These are phyloP conservation scores for Termitomyces sp. DNA, from an alignment of 768 basidiomycete genomes.

Conservation along the genomic window DNA sequence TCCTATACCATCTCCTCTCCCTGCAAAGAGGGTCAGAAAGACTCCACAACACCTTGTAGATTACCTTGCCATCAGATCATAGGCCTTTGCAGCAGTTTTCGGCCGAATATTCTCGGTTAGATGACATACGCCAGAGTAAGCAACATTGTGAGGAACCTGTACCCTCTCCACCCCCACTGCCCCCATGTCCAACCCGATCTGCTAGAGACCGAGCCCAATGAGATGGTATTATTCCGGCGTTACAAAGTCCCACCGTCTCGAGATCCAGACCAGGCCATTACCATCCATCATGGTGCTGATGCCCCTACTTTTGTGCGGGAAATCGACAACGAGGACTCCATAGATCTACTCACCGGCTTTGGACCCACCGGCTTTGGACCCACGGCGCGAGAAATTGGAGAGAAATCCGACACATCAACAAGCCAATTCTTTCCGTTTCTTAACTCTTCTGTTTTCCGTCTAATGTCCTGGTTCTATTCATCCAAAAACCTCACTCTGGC, in stretches of 20 bases:
- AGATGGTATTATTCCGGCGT: neutral
- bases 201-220: too few species aligned
- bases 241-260: neutral
- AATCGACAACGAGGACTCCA: too few species aligned
- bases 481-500: neutral
- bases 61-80: too few species aligned
- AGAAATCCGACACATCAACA: too few species aligned
- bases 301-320: neutral
- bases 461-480: constrained; percentile 6
- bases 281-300: neutral
- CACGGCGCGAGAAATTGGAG: too few species aligned
- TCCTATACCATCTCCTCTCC: neutral
- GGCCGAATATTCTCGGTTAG: neutral
- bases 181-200: too few species aligned
- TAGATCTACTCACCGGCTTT: neutral
- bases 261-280: neutral
- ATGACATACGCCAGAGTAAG: neutral
- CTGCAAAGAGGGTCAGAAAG: neutral
- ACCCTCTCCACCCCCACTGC: too few species aligned
- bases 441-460: too few species aligned
- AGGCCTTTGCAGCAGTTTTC: too few species aligned
- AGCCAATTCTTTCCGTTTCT: neutral
- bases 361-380: too few species aligned
- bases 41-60: too few species aligned
- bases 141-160: neutral